These are phyloP conservation scores for Boletellus emodensis DNA, from an alignment of 768 basidiomycete species.

Conservation along the genomic window DNA sequence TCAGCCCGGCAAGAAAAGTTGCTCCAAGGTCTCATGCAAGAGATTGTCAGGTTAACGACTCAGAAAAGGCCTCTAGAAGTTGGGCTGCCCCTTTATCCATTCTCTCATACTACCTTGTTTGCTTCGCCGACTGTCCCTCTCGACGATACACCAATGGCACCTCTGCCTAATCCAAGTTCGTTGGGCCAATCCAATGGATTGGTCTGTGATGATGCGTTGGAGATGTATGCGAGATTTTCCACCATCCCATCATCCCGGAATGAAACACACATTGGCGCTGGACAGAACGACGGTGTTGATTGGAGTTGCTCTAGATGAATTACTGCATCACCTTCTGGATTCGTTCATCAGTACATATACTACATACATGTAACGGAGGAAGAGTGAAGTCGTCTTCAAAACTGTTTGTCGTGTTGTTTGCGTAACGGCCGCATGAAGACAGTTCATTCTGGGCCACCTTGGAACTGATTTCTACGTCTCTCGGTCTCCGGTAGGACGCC, in stretches of 20 bases:
- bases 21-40: slow-evolving; percentile 78
- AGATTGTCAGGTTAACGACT: slow-evolving; percentile 77
- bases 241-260: not conserved
- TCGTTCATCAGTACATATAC: slow-evolving; percentile 7
- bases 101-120: slow-evolving; percentile 67
- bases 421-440: not conserved
- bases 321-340: not conserved
- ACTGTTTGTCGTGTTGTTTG: not conserved
- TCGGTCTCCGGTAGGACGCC: slow-evolving; percentile 59
- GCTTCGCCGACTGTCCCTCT: slow-evolving; percentile 41
- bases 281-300: slow-evolving; percentile 2
- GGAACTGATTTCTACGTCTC: slow-evolving; percentile 35
- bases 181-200: slow-evolving; percentile 6
- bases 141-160: slow-evolving; percentile 27
- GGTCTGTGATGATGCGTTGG: slow-evolving; percentile 3
- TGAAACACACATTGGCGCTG: slow-evolving; percentile 3
- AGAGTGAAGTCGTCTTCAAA: not conserved
- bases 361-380: slow-evolving; percentile 1
- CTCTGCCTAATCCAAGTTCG: slow-evolving; percentile 26
- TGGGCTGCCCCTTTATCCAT: slow-evolving; percentile 76
- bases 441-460: slow-evolving; percentile 10
- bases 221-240: slow-evolving; percentile 9
- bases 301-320: slow-evolving; percentile 11
- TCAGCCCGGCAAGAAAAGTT: slow-evolving; percentile 79
- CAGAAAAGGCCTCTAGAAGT: slow-evolving; percentile 79